Percentiles rank a stretch among this genome's conserved stretches.
phyloP scores from a whole-genome alignment of 2,329 filamentous ascomycete genomes.

The Colletotrichum sidae region DNA sequence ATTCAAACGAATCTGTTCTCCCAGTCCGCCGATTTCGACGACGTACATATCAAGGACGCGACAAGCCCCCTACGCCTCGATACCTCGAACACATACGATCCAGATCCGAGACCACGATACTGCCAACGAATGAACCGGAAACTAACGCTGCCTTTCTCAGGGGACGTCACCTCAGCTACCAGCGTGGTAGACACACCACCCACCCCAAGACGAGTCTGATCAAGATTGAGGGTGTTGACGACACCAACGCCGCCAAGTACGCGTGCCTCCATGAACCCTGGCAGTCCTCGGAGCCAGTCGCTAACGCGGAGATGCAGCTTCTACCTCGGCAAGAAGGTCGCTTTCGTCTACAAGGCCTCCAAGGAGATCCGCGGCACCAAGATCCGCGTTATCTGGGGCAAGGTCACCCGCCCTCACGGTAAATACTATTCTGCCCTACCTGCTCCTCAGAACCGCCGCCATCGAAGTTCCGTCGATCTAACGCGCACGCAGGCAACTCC shows the following conservation, averaged over 20 bases:
- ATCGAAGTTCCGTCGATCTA: slow-evolving; percentile 19
- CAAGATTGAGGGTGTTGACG: slow-evolving; percentile 98
- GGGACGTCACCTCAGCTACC: slow-evolving; percentile 98
- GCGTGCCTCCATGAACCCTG: slow-evolving; percentile 46
- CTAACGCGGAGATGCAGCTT: slow-evolving; percentile 66
- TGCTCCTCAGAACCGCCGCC: background rate
- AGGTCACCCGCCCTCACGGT: slow-evolving; percentile 96
- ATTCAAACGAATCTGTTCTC: slow-evolving; percentile 32
- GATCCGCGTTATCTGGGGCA: slow-evolving; percentile 99
- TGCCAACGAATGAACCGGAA: slow-evolving; percentile 2
- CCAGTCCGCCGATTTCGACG: slow-evolving; percentile 13
- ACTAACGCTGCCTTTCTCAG: slow-evolving; percentile 55
- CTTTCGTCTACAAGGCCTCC: slow-evolving; percentile 97
- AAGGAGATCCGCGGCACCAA: slow-evolving; percentile 97
- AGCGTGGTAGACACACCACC: slow-evolving; percentile 92
- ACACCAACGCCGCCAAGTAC: slow-evolving; percentile 88
- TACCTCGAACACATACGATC: slow-evolving; percentile 6
- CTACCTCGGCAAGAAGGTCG: slow-evolving; percentile 99
- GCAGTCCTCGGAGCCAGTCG: slow-evolving; percentile 2
- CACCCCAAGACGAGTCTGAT: slow-evolving; percentile 93
- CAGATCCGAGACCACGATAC: slow-evolving; percentile 4
- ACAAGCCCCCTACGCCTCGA: slow-evolving; percentile 10
- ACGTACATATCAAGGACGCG: slow-evolving; percentile 8
- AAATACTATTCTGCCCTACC: slow-evolving; percentile 51
- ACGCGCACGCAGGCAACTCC: slow-evolving; percentile 79